phyloP scores from a whole-genome alignment of 2,329 filamentous ascomycete genomes.

The Pyrenophora seminiperda region DNA sequence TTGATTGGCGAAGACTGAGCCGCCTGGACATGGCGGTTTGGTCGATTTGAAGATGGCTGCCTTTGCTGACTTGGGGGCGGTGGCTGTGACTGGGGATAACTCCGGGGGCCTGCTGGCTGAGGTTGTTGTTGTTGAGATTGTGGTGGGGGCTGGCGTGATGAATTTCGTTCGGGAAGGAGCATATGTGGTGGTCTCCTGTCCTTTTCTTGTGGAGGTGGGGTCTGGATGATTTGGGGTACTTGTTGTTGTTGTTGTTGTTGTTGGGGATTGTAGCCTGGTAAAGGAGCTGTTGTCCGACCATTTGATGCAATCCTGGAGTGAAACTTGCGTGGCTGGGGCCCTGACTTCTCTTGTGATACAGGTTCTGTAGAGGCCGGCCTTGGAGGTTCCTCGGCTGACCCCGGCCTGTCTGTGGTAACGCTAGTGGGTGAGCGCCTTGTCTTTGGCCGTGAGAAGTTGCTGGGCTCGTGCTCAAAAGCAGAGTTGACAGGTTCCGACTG shows the following conservation, averaged over 20 bases:
- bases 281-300: slow-evolving; percentile 60
- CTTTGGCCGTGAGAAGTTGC: slow-evolving; percentile 66
- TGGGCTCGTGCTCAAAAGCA: slow-evolving; percentile 39
- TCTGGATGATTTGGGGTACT: slow-evolving; percentile 69
- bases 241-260: slow-evolving; percentile 22
- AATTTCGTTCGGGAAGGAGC: slow-evolving; percentile 58
- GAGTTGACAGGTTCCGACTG: slow-evolving; percentile 69
- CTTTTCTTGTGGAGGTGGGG: slow-evolving; percentile 53
- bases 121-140: slow-evolving; percentile 12
- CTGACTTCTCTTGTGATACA: slow-evolving; percentile 39
- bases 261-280: slow-evolving; percentile 53
- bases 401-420: slow-evolving; percentile 25
- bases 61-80: slow-evolving; percentile 28
- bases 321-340: slow-evolving; percentile 55
- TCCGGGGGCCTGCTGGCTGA: slow-evolving; percentile 25
- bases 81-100: slow-evolving; percentile 17
- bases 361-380: slow-evolving; percentile 24
- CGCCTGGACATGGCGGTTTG: slow-evolving; percentile 39
- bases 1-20: slow-evolving; percentile 47
- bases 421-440: slow-evolving; percentile 36
- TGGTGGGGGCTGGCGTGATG: slow-evolving; percentile 50
- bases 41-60: slow-evolving; percentile 28
- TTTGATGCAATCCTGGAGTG: slow-evolving; percentile 63
- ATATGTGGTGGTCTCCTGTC: slow-evolving; percentile 38
- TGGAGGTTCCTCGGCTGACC: slow-evolving; percentile 33